Percentiles rank a stretch among this genome's conserved stretches.
These are phyloP conservation scores for Penicillium cinerascens DNA, from an alignment of 495 filamentous ascomycete species.

Conservation along the genomic window DNA sequence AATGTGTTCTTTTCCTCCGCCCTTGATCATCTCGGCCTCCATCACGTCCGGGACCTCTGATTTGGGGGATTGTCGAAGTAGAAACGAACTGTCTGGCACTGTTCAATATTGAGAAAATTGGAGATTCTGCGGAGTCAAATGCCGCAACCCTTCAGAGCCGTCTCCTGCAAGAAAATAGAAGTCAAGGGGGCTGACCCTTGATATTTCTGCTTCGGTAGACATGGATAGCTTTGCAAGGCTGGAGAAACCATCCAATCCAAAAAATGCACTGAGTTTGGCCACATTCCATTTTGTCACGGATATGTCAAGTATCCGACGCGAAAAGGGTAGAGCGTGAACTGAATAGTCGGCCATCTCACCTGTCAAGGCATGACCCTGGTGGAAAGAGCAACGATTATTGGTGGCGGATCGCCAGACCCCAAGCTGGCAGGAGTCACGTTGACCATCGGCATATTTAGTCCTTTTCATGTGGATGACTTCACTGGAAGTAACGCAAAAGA, in stretches of 20 bases:
- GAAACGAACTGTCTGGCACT: background rate
- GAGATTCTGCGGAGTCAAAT: background rate
- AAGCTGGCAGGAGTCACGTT: slow-evolving; percentile 13
- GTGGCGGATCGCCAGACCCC: background rate
- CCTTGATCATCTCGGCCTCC: slow-evolving; percentile 12
- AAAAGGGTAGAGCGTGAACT: slow-evolving; percentile 9
- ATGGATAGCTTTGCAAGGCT: background rate
- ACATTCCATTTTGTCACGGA: slow-evolving; percentile 21
- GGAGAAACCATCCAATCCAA: background rate
- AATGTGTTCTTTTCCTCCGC: slow-evolving; percentile 18
- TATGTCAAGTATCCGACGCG: slow-evolving; percentile 4
- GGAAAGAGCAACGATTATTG: slow-evolving; percentile 8
- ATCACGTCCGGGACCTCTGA: background rate
- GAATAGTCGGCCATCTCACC: background rate
- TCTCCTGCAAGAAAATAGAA: background rate
- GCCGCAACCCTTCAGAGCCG: background rate
- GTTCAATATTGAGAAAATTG: background rate
- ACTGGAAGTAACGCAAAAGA: background rate
- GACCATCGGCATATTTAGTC: background rate
- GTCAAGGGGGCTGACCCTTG: background rate
- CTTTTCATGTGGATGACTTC: background rate
- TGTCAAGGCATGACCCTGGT: background rate
- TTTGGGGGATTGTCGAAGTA: background rate
- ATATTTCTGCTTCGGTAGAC: slow-evolving; percentile 10
- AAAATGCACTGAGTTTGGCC: background rate